Conservation (phyloP, 129 eudicot species). For the Centella asiatica region DNA sequence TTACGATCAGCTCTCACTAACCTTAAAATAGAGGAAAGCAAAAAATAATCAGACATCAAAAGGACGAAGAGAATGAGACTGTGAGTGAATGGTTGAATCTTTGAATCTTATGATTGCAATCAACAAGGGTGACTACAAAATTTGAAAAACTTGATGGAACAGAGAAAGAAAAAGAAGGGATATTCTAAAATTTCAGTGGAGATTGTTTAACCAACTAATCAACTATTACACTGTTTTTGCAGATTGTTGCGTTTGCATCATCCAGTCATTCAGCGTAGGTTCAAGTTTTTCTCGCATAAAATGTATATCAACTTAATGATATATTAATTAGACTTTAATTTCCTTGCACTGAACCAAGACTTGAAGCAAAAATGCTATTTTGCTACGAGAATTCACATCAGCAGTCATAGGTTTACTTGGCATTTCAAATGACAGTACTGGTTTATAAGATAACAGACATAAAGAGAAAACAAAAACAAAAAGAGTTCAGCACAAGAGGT, state of each 20-base stretch:
- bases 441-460: neutral
- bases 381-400: neutral
- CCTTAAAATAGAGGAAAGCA: neutral
- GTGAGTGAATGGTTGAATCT: too few species aligned
- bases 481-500: too few species aligned
- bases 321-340: neutral
- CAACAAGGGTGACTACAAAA: too few species aligned
- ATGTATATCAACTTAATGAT: neutral
- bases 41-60: neutral
- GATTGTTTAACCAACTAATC: too few species aligned
- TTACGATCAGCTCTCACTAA: neutral
- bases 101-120: too few species aligned
- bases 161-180: too few species aligned
- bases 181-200: too few species aligned
- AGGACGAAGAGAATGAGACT: too few species aligned
- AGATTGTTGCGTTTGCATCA: too few species aligned
- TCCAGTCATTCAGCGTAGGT: too few species aligned
- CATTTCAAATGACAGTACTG: neutral
- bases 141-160: too few species aligned
- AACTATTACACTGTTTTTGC: too few species aligned
- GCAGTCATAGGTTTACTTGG: neutral
- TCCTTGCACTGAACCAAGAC: neutral
- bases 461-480: neutral
- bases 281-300: neutral
- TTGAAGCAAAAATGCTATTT: neutral